A percentile compares a stretch with the other conserved stretches of the same genome.
phyloP scores from a whole-genome alignment of 257 asterid species.

The Apocynum venetum region DNA sequence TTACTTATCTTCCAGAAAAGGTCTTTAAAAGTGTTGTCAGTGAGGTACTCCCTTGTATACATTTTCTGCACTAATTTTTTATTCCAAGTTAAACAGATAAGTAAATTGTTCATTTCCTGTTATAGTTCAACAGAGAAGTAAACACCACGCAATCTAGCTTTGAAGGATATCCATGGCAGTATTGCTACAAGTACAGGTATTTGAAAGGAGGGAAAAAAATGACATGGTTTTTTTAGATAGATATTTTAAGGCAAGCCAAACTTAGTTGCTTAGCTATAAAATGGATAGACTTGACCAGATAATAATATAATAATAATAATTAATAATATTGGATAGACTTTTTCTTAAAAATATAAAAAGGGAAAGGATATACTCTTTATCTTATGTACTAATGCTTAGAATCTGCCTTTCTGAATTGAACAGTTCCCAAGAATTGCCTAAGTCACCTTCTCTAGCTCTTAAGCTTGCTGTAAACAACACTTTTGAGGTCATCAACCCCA shows the following conservation, averaged over 20 bases:
- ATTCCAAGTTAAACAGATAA: neutral
- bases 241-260: neutral
- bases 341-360: too few species aligned
- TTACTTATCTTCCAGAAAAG: slow-evolving; percentile 63
- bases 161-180: slow-evolving; percentile 77
- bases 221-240: slow-evolving; percentile 11
- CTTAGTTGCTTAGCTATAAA: neutral
- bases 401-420: slow-evolving; percentile 20
- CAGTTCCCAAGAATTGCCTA: slow-evolving; percentile 58
- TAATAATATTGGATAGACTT: too few species aligned
- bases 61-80: slow-evolving; percentile 7
- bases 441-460: slow-evolving; percentile 62
- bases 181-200: slow-evolving; percentile 84
- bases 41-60: slow-evolving; percentile 40
- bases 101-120: slow-evolving; percentile 16
- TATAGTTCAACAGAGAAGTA: slow-evolving; percentile 62
- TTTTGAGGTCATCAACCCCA: slow-evolving; percentile 61
- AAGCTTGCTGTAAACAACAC: slow-evolving; percentile 59
- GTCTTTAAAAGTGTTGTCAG: slow-evolving; percentile 51
- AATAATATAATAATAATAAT: too few species aligned
- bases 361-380: neutral
- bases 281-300: neutral
- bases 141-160: slow-evolving; percentile 61
- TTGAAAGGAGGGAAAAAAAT: slow-evolving; percentile 11
- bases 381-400: slow-evolving; percentile 18